Evolutionary conservation across 306 rosid genomes (phyloP).

Genomic region (Cicer arietinum): DNA sequence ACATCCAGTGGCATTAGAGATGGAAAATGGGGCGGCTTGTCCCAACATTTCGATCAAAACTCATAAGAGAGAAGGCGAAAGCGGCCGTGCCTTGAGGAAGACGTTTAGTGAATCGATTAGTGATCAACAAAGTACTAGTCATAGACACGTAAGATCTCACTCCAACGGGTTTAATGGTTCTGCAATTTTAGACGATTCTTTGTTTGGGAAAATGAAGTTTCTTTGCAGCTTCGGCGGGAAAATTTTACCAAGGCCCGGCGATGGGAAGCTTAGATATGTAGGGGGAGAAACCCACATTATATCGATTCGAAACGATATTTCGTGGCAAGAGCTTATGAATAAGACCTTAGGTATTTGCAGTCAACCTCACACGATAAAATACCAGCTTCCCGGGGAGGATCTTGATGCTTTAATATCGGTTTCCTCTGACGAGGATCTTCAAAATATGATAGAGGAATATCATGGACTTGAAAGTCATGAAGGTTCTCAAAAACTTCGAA

Average conservation of each 20-base stretch:
- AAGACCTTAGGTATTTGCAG: constrained; percentile 67
- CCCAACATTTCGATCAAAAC: constrained; percentile 46
- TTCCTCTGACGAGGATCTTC: constrained; percentile 83
- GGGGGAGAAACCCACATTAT: constrained; percentile 79
- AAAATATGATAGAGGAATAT: constrained; percentile 84
- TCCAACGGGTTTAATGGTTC: constrained; percentile 52
- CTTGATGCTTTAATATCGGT: constrained; percentile 83
- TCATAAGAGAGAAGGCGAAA: constrained; percentile 47
- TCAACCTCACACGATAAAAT: constrained; percentile 74
- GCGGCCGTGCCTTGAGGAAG: constrained; percentile 50
- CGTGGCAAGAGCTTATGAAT: constrained; percentile 66
- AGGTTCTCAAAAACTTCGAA: constrained; percentile 68
- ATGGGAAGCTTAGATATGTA: constrained; percentile 75
- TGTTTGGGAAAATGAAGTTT: constrained; percentile 61
- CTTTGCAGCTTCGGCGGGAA: constrained; percentile 83
- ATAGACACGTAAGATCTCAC: constrained; percentile 54
- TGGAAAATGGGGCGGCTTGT: constrained; percentile 50
- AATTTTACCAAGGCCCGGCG: constrained; percentile 76
- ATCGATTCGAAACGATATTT: constrained; percentile 56
- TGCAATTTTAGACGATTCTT: constrained; percentile 52
- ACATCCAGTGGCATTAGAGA: constrained; percentile 52
- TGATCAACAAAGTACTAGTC: constrained; percentile 45
- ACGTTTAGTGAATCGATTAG: constrained; percentile 50
- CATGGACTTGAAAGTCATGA: constrained; percentile 69
- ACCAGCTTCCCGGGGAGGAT: constrained; percentile 90